These are phyloP conservation scores for Penicillium sp. DNA, from an alignment of 2,329 filamentous ascomycete genomes.

Conservation along the genomic window DNA sequence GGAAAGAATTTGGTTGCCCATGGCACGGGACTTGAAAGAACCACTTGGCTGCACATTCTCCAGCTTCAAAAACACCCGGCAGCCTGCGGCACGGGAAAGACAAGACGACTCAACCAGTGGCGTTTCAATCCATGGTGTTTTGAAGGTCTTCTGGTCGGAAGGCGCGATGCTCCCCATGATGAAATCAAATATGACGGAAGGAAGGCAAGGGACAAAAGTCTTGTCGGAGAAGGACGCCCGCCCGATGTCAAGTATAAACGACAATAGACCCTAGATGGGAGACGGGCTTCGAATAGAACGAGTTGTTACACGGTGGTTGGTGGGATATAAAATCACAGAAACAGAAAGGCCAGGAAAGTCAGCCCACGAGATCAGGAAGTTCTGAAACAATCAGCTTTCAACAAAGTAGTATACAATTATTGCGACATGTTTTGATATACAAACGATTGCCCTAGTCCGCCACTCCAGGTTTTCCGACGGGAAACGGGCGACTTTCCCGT, in stretches of 20 bases:
- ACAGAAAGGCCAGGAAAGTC: constrained; percentile 4
- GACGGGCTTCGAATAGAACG: constrained; percentile 4
- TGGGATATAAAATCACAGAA: constrained; percentile 9
- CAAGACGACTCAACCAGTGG: constrained; percentile 62
- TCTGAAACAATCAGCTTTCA: constrained; percentile 13
- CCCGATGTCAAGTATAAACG: constrained; percentile 9
- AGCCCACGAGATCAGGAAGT: constrained; percentile 5
- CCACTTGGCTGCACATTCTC: constrained; percentile 79
- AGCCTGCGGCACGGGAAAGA: constrained; percentile 65
- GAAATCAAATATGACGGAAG: constrained; percentile 12
- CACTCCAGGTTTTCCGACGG: constrained; percentile 30
- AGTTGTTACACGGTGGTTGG: constrained; percentile 10
- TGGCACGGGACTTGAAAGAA: constrained; percentile 75
- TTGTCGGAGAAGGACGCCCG: constrained; percentile 3
- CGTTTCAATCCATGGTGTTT: constrained; percentile 62
- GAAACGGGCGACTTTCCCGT: constrained; percentile 32
- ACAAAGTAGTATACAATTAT: constrained; percentile 23
- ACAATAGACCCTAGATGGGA: not conserved
- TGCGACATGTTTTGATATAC: constrained; percentile 31
- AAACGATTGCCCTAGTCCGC: constrained; percentile 15
- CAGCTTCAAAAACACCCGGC: constrained; percentile 77
- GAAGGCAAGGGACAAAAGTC: not conserved
- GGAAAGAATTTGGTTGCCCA: constrained; percentile 64
- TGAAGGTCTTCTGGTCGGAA: constrained; percentile 21
- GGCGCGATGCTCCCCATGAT: constrained; percentile 36